phyloP scores from a whole-genome alignment of 345 rosid genomes.

The Dipteronia dyeriana region DNA sequence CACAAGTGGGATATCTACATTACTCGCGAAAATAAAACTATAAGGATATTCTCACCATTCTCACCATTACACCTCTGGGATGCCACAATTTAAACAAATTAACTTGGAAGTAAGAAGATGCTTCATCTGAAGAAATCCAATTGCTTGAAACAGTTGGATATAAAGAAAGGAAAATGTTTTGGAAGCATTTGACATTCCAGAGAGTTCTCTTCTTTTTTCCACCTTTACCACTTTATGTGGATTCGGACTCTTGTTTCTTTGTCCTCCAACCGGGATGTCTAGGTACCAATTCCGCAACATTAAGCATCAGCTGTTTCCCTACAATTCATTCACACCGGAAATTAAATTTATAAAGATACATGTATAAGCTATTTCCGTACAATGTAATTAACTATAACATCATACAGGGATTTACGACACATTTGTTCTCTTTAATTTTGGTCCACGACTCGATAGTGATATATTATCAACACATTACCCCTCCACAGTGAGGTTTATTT shows the following conservation, averaged over 20 bases:
- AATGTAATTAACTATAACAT: background rate
- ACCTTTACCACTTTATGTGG: constrained; percentile 63
- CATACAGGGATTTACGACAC: background rate
- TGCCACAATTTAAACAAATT: too few species aligned
- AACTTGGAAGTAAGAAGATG: too few species aligned
- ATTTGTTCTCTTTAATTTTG: background rate
- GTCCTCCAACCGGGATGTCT: constrained; percentile 83
- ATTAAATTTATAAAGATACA: background rate
- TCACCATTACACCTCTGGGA: too few species aligned
- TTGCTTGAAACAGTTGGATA: background rate
- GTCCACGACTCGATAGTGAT: background rate
- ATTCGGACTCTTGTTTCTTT: constrained; percentile 75
- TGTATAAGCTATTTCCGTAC: background rate
- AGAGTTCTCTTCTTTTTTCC: constrained; percentile 71
- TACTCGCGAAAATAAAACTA: too few species aligned
- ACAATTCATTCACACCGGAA: constrained; percentile 28
- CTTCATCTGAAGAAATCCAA: background rate
- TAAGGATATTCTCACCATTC: too few species aligned
- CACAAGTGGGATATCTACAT: too few species aligned
- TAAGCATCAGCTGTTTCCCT: constrained; percentile 89
- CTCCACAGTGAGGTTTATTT: background rate
- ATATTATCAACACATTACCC: background rate
- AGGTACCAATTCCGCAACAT: constrained; percentile 83
- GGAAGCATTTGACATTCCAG: background rate
- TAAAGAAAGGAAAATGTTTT: background rate